phyloP scores from a whole-genome alignment of 2,329 filamentous ascomycete species.

The Penicillium sclerotiorum region DNA sequence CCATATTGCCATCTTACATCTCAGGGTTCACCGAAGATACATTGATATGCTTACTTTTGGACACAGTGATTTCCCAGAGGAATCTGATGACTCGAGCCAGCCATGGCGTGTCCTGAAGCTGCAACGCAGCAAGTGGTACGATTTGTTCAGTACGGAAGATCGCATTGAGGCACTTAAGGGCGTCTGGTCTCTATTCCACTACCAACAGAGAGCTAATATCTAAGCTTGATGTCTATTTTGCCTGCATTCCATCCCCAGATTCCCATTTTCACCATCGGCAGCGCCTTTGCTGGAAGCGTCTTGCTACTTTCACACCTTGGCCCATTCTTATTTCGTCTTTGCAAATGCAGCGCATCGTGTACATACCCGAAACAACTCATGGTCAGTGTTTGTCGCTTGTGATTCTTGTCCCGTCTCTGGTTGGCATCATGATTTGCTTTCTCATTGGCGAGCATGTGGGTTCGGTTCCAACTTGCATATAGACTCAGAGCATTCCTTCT shows the following conservation, averaged over 20 bases:
- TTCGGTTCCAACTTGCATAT: not conserved
- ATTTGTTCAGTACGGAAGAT: constrained; percentile 58
- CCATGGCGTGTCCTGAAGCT: constrained; percentile 57
- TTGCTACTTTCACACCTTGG: not conserved
- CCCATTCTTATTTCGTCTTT: not conserved
- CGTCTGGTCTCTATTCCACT: constrained; percentile 61
- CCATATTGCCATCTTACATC: constrained; percentile 61
- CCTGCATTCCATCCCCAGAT: too few species aligned
- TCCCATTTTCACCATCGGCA: too few species aligned
- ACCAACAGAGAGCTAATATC: constrained; percentile 45
- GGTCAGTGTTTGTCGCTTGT: not conserved
- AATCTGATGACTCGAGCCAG: constrained; percentile 29
- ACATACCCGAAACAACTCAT: too few species aligned
- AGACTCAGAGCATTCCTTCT: not conserved
- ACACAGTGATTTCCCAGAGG: constrained; percentile 28
- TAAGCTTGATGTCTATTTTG: too few species aligned
- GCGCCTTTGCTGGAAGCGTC: constrained; percentile 1
- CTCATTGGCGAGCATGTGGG: not conserved
- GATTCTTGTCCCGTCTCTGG: not conserved
- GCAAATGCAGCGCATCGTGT: constrained; percentile 19
- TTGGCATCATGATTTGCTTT: not conserved
- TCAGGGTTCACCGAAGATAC: constrained; percentile 60
- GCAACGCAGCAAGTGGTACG: constrained; percentile 61
- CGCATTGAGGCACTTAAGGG: constrained; percentile 59
- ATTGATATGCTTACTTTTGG: constrained; percentile 57